A percentile compares a stretch with the other conserved stretches of the same genome.
These are phyloP conservation scores for Fagus crenata DNA, from an alignment of 306 rosid species.

Conservation along the genomic window DNA sequence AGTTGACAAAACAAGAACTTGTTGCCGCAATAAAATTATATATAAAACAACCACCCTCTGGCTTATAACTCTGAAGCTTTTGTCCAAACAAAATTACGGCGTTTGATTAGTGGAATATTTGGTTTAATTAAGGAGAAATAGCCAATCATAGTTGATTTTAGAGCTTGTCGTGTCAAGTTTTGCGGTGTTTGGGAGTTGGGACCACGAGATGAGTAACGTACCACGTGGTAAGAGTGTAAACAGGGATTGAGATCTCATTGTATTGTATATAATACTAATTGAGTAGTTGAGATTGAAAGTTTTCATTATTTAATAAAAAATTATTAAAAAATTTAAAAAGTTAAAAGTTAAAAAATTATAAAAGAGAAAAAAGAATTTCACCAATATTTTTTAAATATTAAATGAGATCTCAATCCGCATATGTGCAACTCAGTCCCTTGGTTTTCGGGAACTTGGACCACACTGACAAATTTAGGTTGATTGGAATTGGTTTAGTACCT, in stretches of 20 bases:
- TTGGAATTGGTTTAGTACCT: no score
- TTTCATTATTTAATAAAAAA: no score
- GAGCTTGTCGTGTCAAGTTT: neutral
- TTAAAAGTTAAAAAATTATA: no score
- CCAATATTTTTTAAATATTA: no score
- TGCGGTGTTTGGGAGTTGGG: slow-evolving; percentile 15
- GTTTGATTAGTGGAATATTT: neutral
- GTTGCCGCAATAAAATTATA: slow-evolving; percentile 22
- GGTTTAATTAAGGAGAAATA: neutral
- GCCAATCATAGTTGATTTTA: slow-evolving; percentile 22
- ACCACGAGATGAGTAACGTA: slow-evolving; percentile 4
- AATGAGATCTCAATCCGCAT: no score
- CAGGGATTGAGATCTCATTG: neutral
- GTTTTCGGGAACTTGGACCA: no score
- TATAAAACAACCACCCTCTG: slow-evolving; percentile 34
- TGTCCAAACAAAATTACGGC: slow-evolving; percentile 6
- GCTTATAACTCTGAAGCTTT: slow-evolving; percentile 9
- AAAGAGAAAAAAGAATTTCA: no score
- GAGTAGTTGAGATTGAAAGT: no score
- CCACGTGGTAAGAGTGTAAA: neutral
- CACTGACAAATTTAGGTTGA: no score
- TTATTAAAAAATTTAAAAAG: no score
- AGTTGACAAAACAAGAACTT: slow-evolving; percentile 41
- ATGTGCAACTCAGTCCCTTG: no score
- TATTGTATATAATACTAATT: no score